phyloP scores from a whole-genome alignment of 2,329 filamentous ascomycete species.

The Botryotinia narcissicola region DNA sequence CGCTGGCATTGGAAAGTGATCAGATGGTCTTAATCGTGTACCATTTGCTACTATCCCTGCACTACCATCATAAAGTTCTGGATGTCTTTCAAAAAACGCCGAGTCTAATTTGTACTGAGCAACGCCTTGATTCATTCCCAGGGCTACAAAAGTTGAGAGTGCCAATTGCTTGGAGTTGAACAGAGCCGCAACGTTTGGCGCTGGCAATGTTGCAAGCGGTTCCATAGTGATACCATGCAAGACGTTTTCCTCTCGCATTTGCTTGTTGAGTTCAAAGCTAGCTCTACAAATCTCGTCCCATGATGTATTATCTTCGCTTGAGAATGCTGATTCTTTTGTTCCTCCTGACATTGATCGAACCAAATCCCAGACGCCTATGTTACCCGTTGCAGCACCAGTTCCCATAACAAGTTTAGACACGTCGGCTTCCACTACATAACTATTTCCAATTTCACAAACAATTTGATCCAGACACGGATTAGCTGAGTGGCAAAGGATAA shows the following conservation, averaged over 20 bases:
- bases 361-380: slow-evolving; percentile 15
- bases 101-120: slow-evolving; percentile 15
- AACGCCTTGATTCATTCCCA: slow-evolving; percentile 5
- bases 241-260: neutral
- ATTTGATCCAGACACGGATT: slow-evolving; percentile 17
- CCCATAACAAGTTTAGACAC: slow-evolving; percentile 12
- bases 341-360: neutral
- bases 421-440: slow-evolving; percentile 18
- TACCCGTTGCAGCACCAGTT: neutral
- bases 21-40: slow-evolving; percentile 3
- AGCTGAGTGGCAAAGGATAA: slow-evolving; percentile 12
- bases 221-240: neutral
- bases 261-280: slow-evolving; percentile 5
- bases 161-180: slow-evolving; percentile 3
- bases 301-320: neutral
- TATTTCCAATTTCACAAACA: slow-evolving; percentile 13
- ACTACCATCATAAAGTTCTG: slow-evolving; percentile 18
- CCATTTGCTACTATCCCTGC: slow-evolving; percentile 7
- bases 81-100: slow-evolving; percentile 12
- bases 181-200: slow-evolving; percentile 4
- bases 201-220: slow-evolving; percentile 3
- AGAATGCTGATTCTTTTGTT: neutral
- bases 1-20: neutral
- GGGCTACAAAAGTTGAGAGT: neutral
- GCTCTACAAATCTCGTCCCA: slow-evolving; percentile 11